phyloP scores from a whole-genome alignment of 371 early-diverging fungal species.

The Paramicrosporidium saccamoebae region DNA sequence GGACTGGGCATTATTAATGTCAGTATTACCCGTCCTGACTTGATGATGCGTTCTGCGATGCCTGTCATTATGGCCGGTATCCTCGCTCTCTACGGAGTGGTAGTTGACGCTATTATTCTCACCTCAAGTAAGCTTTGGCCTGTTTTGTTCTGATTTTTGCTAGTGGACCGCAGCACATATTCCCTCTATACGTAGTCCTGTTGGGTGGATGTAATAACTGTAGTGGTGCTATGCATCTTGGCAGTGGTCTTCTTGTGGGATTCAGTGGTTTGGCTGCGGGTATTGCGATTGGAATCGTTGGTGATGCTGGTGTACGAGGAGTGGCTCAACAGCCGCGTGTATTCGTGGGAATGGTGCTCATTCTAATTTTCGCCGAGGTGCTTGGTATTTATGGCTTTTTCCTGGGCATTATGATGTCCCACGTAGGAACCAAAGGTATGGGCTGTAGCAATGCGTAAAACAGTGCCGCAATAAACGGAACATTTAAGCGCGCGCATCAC shows the following conservation, averaged over 20 bases:
- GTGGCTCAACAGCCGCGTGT: conserved; percentile 41
- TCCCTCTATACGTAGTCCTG: conserved; percentile 16
- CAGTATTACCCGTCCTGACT: conserved; percentile 53
- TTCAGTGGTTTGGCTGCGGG: conserved; percentile 58
- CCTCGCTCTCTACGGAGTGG: conserved; percentile 61
- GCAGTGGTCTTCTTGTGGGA: conserved; percentile 54
- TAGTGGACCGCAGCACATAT: conserved; percentile 3
- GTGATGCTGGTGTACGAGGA: conserved; percentile 54
- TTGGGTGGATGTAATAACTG: too few relatives aligned
- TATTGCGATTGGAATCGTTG: conserved; percentile 63
- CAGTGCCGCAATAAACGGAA: too few relatives aligned
- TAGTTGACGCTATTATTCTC: conserved; percentile 42
- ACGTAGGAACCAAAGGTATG: too few relatives aligned
- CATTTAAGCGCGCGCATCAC: too few relatives aligned
- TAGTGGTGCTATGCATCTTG: conserved; percentile 44
- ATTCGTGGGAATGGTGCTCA: conserved; percentile 46
- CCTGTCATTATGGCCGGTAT: conserved; percentile 84
- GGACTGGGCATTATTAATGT: conserved; percentile 60
- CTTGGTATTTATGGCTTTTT: conserved; percentile 63
- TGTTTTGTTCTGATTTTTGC: conserved; percentile 3
- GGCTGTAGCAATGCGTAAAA: too few relatives aligned
- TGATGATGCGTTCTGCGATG: conserved; percentile 44
- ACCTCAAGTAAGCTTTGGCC: conserved; percentile 31
- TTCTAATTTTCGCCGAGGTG: conserved; percentile 77
- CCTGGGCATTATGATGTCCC: conserved; percentile 53